Conservation (phyloP, 2,329 filamentous ascomycete genomes). For the Arthrobotrys entomopaga region DNA sequence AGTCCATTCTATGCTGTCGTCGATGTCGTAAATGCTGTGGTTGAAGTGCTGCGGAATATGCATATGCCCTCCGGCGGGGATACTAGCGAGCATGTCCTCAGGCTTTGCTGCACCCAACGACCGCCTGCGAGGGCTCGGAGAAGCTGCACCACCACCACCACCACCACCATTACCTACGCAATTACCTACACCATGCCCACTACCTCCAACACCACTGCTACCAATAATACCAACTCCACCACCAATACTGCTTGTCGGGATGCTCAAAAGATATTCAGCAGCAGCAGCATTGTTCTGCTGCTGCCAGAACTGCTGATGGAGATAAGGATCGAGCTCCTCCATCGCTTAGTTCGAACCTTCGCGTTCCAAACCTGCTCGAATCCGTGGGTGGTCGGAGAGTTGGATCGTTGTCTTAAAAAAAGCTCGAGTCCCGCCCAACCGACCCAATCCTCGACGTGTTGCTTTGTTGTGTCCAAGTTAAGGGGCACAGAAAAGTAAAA, state of each 20-base stretch:
- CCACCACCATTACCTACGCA: not conserved
- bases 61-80: conserved; percentile 32
- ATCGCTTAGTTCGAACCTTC: conserved; percentile 52
- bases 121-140: conserved; percentile 44
- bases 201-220: not conserved
- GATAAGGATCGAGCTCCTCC: conserved; percentile 55
- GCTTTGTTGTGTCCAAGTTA: conserved; percentile 39
- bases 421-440: conserved; percentile 52
- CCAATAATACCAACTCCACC: not conserved
- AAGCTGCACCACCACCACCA: conserved; percentile 17
- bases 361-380: conserved; percentile 49
- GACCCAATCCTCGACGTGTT: conserved; percentile 52
- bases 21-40: conserved; percentile 48
- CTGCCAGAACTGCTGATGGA: conserved; percentile 47
- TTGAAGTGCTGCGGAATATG: conserved; percentile 20
- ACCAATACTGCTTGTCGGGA: conserved; percentile 7
- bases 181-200: conserved; percentile 3
- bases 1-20: conserved; percentile 44
- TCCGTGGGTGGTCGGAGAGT: conserved; percentile 54
- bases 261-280: conserved; percentile 40
- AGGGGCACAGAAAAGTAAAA: conserved; percentile 24
- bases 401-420: conserved; percentile 53
- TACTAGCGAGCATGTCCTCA: conserved; percentile 38
- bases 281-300: conserved; percentile 30
- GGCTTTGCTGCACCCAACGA: conserved; percentile 33